Evolutionary conservation across 192 early-diverging fungal genomes (phyloP), one percentile per base, ranked within the genome.

Genomic region (Chytriomyces confervae): DNA sequence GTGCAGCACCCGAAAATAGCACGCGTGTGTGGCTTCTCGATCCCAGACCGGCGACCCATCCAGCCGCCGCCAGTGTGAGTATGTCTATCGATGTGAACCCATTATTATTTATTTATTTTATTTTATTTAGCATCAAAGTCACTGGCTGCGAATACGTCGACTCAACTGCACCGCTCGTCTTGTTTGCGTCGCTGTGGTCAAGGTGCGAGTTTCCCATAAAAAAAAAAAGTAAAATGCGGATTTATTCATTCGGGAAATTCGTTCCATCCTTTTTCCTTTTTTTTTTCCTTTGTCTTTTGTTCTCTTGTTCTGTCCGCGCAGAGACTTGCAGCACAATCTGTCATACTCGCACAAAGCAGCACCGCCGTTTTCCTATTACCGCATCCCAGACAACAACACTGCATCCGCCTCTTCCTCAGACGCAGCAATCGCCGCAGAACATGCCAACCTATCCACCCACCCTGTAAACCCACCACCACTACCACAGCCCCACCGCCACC

Each of bases 21-120:
- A 2, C 61, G 84, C 5, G 81, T 86, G 79, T 85, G 85, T 50
- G 84, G 84, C 3, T 84, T 86, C 61, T 80, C 74, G 7, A 13
- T 68, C 7, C 24, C 66, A 13, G 75, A 76, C 69, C 66, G 66
- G 13, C 29, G 66, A 16, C 23, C 29, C 11, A 70, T 51, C 7
- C 50, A 44, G 13, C 9, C 18, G 27, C 69, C 10, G 11, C 27
- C 18, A 18, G 66, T 23, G 18, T 70, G 27, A 51, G 13, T 13
- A 6, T 46, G 48, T 46, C 66, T 10, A 7, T 46, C 18, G 7
- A 10, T 47, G 45, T 9, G 11, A 16, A 7, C 47, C 10, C 20
- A 7, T 45, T 68, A 29, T n/a, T 13, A 20, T 68, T 68, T 9
- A 46, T n/a, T 43, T 20, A 47, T 6, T 16, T 13, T 47, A 29